phyloP scores from a whole-genome alignment of 192 early-diverging fungal genomes.

The Backusella liffmaniae region DNA sequence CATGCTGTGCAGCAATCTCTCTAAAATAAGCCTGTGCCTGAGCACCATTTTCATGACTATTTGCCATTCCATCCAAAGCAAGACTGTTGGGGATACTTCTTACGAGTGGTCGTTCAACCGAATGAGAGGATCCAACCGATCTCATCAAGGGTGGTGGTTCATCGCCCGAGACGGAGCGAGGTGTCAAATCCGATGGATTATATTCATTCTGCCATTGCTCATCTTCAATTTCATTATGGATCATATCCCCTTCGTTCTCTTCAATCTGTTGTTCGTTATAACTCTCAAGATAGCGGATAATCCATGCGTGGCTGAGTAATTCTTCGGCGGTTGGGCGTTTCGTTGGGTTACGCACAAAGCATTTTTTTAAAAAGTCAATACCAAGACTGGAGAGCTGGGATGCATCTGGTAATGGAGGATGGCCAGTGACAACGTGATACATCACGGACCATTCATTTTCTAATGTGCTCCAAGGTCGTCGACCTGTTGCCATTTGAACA shows the following conservation, averaged over 20 bases:
- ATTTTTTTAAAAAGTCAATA: constrained; percentile 73
- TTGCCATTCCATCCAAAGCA: constrained; percentile 21
- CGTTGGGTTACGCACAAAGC: constrained; percentile 72
- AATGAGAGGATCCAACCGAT: background rate
- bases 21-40: constrained; percentile 25
- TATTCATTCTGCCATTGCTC: background rate
- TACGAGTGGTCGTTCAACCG: constrained; percentile 12
- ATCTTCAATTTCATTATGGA: background rate
- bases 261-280: background rate
- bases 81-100: constrained; percentile 29
- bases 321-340: constrained; percentile 75
- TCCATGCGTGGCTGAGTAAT: constrained; percentile 77
- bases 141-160: background rate
- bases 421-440: constrained; percentile 81
- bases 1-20: constrained; percentile 16
- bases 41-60: constrained; percentile 13
- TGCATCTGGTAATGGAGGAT: constrained; percentile 75
- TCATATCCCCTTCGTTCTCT: background rate
- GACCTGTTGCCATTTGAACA: constrained; percentile 89
- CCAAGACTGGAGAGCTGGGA: constrained; percentile 64
- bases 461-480: constrained; percentile 81
- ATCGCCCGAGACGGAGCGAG: background rate
- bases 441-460: constrained; percentile 96
- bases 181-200: background rate
- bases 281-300: constrained; percentile 42